Conservation (phyloP, 495 filamentous ascomycete species). For the Tirmania nivea region DNA sequence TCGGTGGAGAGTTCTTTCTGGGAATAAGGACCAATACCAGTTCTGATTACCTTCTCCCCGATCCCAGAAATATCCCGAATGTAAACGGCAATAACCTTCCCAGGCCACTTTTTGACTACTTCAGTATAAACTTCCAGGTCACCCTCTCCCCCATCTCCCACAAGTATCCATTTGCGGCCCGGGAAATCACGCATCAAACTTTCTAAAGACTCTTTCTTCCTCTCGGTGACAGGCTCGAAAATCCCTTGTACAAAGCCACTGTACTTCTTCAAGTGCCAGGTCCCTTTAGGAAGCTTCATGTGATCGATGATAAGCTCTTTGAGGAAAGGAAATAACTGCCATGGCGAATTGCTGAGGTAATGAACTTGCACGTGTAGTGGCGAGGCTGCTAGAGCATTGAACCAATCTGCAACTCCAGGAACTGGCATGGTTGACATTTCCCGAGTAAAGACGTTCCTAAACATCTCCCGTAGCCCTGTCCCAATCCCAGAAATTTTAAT, state of each 20-base stretch:
- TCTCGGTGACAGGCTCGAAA: conserved; percentile 87
- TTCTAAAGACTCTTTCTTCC: conserved; percentile 73
- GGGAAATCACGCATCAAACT: conserved; percentile 78
- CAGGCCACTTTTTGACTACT: conserved; percentile 60
- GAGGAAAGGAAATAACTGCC: conserved; percentile 81
- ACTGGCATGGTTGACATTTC: conserved; percentile 63
- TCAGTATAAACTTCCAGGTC: conserved; percentile 96
- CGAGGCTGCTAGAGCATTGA: conserved; percentile 35
- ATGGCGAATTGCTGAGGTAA: conserved; percentile 68
- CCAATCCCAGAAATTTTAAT: conserved; percentile 87
- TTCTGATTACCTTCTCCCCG: conserved; percentile 3
- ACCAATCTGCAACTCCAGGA: conserved; percentile 78
- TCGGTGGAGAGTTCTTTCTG: background rate
- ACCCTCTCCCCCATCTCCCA: conserved; percentile 89
- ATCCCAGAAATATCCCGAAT: conserved; percentile 74
- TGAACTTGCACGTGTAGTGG: conserved; percentile 15
- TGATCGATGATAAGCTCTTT: conserved; percentile 21
- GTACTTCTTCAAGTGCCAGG: conserved; percentile 89
- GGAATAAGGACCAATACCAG: background rate
- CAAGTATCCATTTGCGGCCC: conserved; percentile 65
- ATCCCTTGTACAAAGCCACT: conserved; percentile 90
- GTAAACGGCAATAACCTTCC: conserved; percentile 62
- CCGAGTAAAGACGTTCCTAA: conserved; percentile 81
- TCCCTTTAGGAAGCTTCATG: conserved; percentile 63
- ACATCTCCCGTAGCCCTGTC: conserved; percentile 74